Base-by-base conservation (phyloP, 2,329 filamentous ascomycete genomes). In the Ophiostoma sp. region DNA sequence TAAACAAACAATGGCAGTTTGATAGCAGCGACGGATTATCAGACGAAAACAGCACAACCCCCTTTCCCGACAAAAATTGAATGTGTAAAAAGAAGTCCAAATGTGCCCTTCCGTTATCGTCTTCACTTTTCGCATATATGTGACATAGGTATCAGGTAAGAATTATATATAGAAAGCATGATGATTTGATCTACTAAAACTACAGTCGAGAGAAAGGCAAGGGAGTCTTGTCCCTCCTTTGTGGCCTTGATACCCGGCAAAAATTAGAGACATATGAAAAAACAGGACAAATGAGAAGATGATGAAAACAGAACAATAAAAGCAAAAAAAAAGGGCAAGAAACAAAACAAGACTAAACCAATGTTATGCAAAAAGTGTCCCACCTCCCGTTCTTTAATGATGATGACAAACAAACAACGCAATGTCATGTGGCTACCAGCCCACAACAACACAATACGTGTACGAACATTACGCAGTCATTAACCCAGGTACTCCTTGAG, bases 401-500 rank as follows among this genome's bases (percentile, higher is more conserved):
- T 52, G 25, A 74, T 63, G 31, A 72, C 70, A 36, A 45, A 48
- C 33, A 61, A 48, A 48, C 52, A 48, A 42, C 28, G n/a, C 28
- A 28, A 25, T 15, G n/a, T 12, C 22, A 15, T 36, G 59, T 25
- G 17, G 4, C 5, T 39, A 22, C 33, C 8, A 42, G 17, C 8
- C 22, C 22, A 8, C 1, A 11, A 28, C 28, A 50, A 55, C 73
- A 66, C n/a, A 45, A 17, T 50, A 6, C 19, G 12, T 22, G 22
- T 17, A 17, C 59, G 12, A 42, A 42, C 55, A 55, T 25, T 25
- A 55, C 28, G 39, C 36, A 50, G 36, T 39, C 15, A 9, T 79
- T 78, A 88, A 76, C 85, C 85, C 79, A 88, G 77, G 78, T 86
- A 89, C 75, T 88, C 86, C 78, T 85, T 87, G 78, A 88, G 80